Conservation (phyloP, 2,329 filamentous ascomycete species). For the Aureobasidium sp. region DNA sequence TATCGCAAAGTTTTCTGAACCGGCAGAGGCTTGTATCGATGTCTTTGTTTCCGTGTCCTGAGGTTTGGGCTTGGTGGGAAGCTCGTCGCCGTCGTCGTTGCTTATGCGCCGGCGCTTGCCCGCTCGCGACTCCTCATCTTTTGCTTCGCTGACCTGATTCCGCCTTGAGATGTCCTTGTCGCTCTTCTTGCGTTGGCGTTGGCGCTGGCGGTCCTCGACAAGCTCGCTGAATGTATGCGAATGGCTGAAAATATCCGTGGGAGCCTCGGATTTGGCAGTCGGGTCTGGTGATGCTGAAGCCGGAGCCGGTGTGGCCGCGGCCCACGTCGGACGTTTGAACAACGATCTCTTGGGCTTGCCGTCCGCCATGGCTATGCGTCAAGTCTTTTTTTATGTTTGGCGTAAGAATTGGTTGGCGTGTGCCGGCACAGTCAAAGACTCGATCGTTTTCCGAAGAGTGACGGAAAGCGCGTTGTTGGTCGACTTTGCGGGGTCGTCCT, state of each 20-base stretch:
- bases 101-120: constrained; percentile 23
- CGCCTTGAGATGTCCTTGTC: constrained; percentile 15
- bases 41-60: constrained; percentile 11
- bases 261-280: constrained; percentile 16
- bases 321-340: constrained; percentile 15
- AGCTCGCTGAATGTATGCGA: constrained; percentile 30
- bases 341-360: constrained; percentile 11
- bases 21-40: constrained; percentile 15
- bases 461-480: not conserved
- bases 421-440: not conserved
- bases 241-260: constrained; percentile 35
- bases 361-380: not conserved
- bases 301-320: not conserved
- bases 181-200: constrained; percentile 23
- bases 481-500: not conserved
- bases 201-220: constrained; percentile 30
- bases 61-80: constrained; percentile 6
- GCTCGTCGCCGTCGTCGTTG: constrained; percentile 13
- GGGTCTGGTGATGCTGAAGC: constrained; percentile 1
- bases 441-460: not conserved
- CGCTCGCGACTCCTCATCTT: not conserved
- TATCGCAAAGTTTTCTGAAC: constrained; percentile 8
- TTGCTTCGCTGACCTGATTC: not conserved
- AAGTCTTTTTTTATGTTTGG: not conserved
- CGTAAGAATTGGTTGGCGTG: not conserved